Conservation (phyloP, 1,284 basidiomycete genomes). For the Boletus sp. region DNA sequence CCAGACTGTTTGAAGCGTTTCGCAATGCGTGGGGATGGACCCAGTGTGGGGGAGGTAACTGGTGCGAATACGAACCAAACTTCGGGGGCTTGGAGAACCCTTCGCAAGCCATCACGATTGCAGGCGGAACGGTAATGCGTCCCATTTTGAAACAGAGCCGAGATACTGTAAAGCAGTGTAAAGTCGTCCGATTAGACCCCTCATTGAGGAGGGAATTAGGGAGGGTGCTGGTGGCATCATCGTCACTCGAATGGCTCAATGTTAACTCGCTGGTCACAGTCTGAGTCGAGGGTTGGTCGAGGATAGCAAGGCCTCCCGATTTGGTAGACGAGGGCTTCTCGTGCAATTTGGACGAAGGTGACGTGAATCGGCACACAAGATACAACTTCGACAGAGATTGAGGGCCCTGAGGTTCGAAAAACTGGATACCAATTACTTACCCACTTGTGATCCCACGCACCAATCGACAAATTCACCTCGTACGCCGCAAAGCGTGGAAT, state of each 20-base stretch:
- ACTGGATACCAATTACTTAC: constrained; percentile 38
- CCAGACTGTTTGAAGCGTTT: constrained; percentile 38
- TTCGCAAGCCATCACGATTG: constrained; percentile 51
- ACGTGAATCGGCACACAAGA: constrained; percentile 29
- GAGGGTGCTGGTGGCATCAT: constrained; percentile 29
- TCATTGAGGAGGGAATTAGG: constrained; percentile 26
- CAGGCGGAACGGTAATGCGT: constrained; percentile 73
- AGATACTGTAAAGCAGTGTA: constrained; percentile 68
- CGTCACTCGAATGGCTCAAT: not conserved
- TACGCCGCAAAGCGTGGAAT: constrained; percentile 71
- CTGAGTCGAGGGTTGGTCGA: not conserved
- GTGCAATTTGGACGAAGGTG: not conserved
- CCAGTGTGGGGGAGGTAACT: constrained; percentile 55
- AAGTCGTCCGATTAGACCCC: constrained; percentile 47
- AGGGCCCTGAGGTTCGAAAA: not conserved
- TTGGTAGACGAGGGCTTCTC: not conserved
- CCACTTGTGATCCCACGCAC: constrained; percentile 84
- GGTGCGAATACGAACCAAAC: constrained; percentile 27
- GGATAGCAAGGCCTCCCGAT: not conserved
- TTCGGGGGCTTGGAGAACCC: constrained; percentile 44
- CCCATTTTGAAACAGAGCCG: constrained; percentile 74
- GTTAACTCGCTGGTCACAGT: not conserved
- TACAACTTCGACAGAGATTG: constrained; percentile 13
- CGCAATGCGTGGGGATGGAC: constrained; percentile 39
- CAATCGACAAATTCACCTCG: constrained; percentile 63